phyloP scores from a whole-genome alignment of 139 green algal genomes.

The Volvox africanus region DNA sequence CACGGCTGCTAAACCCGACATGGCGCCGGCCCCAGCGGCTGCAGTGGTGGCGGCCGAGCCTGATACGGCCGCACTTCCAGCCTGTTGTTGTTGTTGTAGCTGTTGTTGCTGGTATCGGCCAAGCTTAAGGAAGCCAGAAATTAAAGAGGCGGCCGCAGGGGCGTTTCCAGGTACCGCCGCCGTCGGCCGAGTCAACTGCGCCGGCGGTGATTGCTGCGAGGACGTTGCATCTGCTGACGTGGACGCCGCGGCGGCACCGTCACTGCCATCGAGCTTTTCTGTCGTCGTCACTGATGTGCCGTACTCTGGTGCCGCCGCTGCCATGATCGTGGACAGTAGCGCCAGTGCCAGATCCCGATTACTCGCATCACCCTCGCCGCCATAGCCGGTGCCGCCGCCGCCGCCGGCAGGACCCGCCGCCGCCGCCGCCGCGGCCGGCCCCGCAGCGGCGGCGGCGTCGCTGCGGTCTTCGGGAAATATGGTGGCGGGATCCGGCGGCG shows the following conservation, averaged over 20 bases:
- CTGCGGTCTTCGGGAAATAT: conserved; percentile 1
- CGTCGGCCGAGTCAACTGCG: background rate
- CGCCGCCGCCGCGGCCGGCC: too few species aligned
- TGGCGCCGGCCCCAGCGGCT: background rate
- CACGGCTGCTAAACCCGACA: background rate
- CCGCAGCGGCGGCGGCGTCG: background rate
- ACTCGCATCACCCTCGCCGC: conserved; percentile 49
- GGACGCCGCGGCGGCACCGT: background rate
- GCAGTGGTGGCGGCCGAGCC: background rate
- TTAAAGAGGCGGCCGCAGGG: conserved; percentile 17
- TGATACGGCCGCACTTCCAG: background rate
- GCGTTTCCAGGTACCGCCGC: background rate
- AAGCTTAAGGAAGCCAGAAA: conserved; percentile 53
- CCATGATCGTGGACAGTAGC: conserved; percentile 77
- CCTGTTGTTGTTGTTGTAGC: background rate
- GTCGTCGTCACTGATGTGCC: background rate
- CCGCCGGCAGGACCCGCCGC: background rate
- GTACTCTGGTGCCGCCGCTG: conserved; percentile 47
- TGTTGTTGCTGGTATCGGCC: conserved; percentile 53
- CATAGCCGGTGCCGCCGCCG: conserved; percentile 40
- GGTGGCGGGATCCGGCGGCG: conserved; percentile 59
- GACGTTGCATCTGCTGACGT: background rate
- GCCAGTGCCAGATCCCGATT: conserved; percentile 73
- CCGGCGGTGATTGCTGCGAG: background rate
- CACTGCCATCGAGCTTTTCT: background rate